Conservation (phyloP, 768 basidiomycete species). For the Strobilomyces confusus region DNA sequence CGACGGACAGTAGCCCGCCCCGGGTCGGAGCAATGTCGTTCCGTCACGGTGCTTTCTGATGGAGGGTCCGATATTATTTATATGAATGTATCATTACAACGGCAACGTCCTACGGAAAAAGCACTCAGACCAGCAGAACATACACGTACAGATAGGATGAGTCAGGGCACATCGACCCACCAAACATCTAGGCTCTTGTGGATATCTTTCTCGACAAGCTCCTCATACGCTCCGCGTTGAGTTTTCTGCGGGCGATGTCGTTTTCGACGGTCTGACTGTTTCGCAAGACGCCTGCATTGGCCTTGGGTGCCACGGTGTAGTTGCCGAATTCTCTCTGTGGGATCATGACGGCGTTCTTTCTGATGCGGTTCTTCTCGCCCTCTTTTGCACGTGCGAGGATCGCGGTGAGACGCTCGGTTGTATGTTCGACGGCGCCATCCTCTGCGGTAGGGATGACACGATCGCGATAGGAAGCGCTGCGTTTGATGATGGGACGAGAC, state of each 20-base stretch:
- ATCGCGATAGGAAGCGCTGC: slow-evolving; percentile 77
- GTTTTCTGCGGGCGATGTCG: slow-evolving; percentile 69
- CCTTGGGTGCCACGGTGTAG: slow-evolving; percentile 75
- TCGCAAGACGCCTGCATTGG: slow-evolving; percentile 48
- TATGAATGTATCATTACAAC: no score
- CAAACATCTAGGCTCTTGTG: slow-evolving; percentile 19
- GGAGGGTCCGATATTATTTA: no score
- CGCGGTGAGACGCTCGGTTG: slow-evolving; percentile 56
- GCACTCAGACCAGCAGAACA: neutral
- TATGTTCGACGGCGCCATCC: slow-evolving; percentile 35
- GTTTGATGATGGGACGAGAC: slow-evolving; percentile 91
- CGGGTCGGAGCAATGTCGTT: no score
- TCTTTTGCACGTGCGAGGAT: slow-evolving; percentile 67
- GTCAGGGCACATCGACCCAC: neutral
- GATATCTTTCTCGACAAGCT: slow-evolving; percentile 51
- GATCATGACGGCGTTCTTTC: slow-evolving; percentile 80
- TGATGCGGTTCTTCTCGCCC: slow-evolving; percentile 62
- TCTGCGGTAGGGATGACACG: slow-evolving; percentile 60
- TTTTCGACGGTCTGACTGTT: slow-evolving; percentile 61
- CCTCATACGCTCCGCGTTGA: slow-evolving; percentile 70
- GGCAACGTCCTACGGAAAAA: no score
- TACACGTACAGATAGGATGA: slow-evolving; percentile 6
- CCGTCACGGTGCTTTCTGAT: no score
- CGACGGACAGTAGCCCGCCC: no score
- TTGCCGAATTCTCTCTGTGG: slow-evolving; percentile 71